These are phyloP conservation scores for Fusarium anthophilum DNA, from an alignment of 2,329 filamentous ascomycete genomes.

Conservation along the genomic window DNA sequence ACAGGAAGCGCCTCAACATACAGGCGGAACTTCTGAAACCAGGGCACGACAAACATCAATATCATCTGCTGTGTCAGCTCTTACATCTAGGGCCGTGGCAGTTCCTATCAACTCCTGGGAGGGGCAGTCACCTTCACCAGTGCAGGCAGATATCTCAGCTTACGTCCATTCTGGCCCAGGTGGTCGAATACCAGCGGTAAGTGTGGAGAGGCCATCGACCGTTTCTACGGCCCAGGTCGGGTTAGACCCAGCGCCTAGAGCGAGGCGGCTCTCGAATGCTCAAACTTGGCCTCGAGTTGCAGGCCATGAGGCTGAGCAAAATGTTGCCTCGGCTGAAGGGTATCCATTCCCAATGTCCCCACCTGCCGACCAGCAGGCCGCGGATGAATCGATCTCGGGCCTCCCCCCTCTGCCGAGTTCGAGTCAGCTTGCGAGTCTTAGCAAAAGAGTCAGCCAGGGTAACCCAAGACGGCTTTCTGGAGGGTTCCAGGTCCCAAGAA, in stretches of 20 bases:
- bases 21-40: constrained; percentile 1
- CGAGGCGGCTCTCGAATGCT: constrained; percentile 47
- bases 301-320: constrained; percentile 33
- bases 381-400: constrained; percentile 47
- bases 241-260: constrained; percentile 29
- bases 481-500: constrained; percentile 53
- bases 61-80: constrained; percentile 28
- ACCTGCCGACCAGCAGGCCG: constrained; percentile 35
- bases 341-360: constrained; percentile 56
- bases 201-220: constrained; percentile 45
- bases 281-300: constrained; percentile 59
- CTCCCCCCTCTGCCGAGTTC: constrained; percentile 52
- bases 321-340: constrained; percentile 39
- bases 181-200: constrained; percentile 40
- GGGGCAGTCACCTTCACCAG: constrained; percentile 1
- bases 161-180: background rate
- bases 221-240: constrained; percentile 28
- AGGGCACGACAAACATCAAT: constrained; percentile 16
- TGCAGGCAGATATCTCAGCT: constrained; percentile 6
- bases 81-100: constrained; percentile 15
- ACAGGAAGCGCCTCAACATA: constrained; percentile 5
- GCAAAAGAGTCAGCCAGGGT: constrained; percentile 50
- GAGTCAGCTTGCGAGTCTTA: constrained; percentile 52
- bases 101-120: constrained; percentile 17
- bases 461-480: constrained; percentile 56